Conservation (phyloP, 2,329 filamentous ascomycete genomes). For the Cercospora nicotianae region DNA sequence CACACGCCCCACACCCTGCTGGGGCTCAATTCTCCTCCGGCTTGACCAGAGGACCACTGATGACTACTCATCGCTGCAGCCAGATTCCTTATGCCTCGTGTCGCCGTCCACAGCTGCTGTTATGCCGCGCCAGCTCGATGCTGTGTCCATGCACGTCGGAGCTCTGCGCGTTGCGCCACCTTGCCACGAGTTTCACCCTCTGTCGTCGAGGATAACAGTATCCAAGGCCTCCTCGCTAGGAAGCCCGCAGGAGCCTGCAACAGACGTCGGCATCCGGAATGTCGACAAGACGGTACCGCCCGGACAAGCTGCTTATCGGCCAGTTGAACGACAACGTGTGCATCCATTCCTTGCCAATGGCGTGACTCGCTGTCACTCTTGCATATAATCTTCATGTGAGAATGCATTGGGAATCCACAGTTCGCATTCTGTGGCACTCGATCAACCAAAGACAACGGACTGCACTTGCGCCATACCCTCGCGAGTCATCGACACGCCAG, state of each 20-base stretch:
- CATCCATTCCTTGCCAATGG: neutral
- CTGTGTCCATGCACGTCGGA: neutral
- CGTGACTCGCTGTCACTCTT: neutral
- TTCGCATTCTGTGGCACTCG: neutral
- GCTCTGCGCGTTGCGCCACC: neutral
- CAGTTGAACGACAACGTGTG: neutral
- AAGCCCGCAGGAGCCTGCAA: neutral
- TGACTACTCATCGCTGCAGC: neutral
- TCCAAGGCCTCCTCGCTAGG: neutral
- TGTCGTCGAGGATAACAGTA: neutral
- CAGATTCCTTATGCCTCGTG: neutral
- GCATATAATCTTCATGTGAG: slow-evolving; percentile 2
- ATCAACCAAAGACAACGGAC: neutral
- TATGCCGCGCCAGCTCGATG: neutral
- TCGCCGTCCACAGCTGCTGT: neutral
- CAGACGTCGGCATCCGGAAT: neutral
- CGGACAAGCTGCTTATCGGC: neutral
- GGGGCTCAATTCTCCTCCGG: neutral
- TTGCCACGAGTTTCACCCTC: neutral
- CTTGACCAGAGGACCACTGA: neutral
- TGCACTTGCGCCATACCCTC: neutral
- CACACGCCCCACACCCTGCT: neutral
- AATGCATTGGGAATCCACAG: neutral
- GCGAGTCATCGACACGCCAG: slow-evolving; percentile 1
- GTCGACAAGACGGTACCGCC: neutral